Evolutionary conservation across 2,329 filamentous ascomycete species (phyloP).

Genomic region (Colletotrichum aenigma): DNA sequence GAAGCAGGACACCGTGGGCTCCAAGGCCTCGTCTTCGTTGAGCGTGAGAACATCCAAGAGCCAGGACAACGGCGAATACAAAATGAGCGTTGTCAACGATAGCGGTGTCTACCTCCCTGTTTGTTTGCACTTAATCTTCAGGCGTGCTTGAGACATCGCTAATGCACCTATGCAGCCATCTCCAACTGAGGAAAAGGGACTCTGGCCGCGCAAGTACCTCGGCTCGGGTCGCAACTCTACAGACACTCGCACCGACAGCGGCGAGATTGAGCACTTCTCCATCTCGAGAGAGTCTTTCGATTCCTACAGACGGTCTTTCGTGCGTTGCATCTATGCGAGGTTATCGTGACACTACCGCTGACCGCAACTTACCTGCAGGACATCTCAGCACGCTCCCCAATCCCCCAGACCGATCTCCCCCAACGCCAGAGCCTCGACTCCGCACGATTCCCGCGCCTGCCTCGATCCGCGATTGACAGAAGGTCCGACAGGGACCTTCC

Average conservation of each 20-base stretch:
- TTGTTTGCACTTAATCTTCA: slow-evolving; percentile 37
- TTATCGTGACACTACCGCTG: neutral
- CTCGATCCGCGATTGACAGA: slow-evolving; percentile 64
- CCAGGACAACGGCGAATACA: slow-evolving; percentile 74
- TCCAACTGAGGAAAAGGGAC: slow-evolving; percentile 80
- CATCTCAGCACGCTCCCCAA: slow-evolving; percentile 84
- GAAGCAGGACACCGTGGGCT: slow-evolving; percentile 65
- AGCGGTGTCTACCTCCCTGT: slow-evolving; percentile 94
- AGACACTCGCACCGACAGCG: slow-evolving; percentile 62
- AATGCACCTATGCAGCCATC: slow-evolving; percentile 67
- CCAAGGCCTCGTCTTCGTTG: slow-evolving; percentile 65
- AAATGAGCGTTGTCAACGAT: slow-evolving; percentile 92
- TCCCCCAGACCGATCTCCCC: slow-evolving; percentile 63
- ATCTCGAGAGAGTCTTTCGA: slow-evolving; percentile 98
- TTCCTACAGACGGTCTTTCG: slow-evolving; percentile 94
- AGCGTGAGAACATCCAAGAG: slow-evolving; percentile 66
- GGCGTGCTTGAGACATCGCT: slow-evolving; percentile 26
- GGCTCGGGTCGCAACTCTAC: slow-evolving; percentile 54
- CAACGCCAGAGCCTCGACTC: slow-evolving; percentile 84
- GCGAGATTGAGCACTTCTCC: slow-evolving; percentile 90
- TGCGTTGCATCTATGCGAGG: slow-evolving; percentile 51
- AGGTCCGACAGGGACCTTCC: slow-evolving; percentile 62
- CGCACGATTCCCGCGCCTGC: slow-evolving; percentile 64
- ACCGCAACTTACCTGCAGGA: slow-evolving; percentile 60
- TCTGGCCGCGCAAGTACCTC: slow-evolving; percentile 70